phyloP scores from a whole-genome alignment of 176 grass and related monocot genomes.

The Puccinellia tenuiflora region DNA sequence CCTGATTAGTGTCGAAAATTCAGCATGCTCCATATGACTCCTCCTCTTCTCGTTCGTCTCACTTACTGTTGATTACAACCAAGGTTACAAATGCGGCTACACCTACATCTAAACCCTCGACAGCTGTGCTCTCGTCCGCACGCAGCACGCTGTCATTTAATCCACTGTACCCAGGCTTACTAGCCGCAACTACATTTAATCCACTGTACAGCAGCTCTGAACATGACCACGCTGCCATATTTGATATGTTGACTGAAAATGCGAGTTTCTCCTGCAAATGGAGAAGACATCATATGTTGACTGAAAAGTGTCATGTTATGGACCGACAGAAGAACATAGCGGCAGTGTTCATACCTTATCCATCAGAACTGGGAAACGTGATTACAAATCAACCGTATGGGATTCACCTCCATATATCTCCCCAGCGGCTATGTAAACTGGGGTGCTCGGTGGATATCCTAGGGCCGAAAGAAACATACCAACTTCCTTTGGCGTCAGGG shows the following conservation, averaged over 20 bases:
- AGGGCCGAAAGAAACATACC: constrained; percentile 77
- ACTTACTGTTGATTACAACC: no score
- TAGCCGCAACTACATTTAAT: background rate
- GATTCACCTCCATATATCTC: constrained; percentile 93
- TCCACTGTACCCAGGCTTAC: no score
- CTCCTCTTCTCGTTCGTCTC: no score
- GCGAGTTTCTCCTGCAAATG: constrained; percentile 73
- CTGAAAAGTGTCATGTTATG: background rate
- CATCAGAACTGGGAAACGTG: constrained; percentile 78
- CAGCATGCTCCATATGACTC: no score
- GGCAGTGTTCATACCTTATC: constrained; percentile 55
- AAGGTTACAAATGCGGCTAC: no score
- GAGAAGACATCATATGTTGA: background rate
- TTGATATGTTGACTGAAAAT: constrained; percentile 52
- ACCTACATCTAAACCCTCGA: no score
- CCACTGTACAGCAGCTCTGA: background rate
- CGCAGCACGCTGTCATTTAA: no score
- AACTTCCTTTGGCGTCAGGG: constrained; percentile 91
- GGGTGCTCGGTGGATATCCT: constrained; percentile 85
- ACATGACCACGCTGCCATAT: background rate
- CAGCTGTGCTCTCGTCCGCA: no score
- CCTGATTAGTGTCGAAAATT: no score
- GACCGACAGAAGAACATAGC: background rate
- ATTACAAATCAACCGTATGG: constrained; percentile 68
- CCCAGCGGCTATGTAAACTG: constrained; percentile 86